Conservation (phyloP, 805 yeast species). For the Lipomyces oligophaga region DNA sequence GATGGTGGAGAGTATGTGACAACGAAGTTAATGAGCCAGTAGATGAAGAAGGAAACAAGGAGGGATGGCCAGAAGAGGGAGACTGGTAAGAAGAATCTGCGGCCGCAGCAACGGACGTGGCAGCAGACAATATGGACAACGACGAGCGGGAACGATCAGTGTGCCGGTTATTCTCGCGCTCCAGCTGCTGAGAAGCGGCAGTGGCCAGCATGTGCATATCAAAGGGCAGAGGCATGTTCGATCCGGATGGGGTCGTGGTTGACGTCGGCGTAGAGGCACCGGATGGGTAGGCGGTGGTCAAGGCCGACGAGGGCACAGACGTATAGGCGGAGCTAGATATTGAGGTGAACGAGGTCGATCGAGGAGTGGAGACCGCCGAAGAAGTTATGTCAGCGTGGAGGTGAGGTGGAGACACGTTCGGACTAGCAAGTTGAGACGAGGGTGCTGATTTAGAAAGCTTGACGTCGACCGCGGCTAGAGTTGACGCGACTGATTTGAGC, state of each 20-base stretch:
- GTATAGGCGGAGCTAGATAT: slow-evolving; percentile 1
- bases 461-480: not conserved
- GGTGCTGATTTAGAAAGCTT: slow-evolving; percentile 7
- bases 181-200: slow-evolving; percentile 46
- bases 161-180: slow-evolving; percentile 32
- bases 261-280: slow-evolving; percentile 13
- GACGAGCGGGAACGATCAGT: slow-evolving; percentile 26
- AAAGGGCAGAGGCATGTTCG: slow-evolving; percentile 28
- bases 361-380: not conserved
- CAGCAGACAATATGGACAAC: slow-evolving; percentile 25
- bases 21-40: slow-evolving; percentile 7
- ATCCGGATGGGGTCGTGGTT: not conserved
- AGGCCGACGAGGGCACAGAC: not conserved
- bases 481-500: not conserved
- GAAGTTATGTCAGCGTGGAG: slow-evolving; percentile 15
- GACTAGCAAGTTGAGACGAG: slow-evolving; percentile 21
- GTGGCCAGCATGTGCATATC: slow-evolving; percentile 45
- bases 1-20: slow-evolving; percentile 4
- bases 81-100: too few relatives aligned
- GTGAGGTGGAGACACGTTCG: slow-evolving; percentile 24
- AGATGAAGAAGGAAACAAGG: not conserved
- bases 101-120: slow-evolving; percentile 9
- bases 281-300: not conserved
- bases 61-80: slow-evolving; percentile 3
- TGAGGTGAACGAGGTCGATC: not conserved